phyloP scores from a whole-genome alignment of 2,329 filamentous ascomycete genomes.

The Colletotrichum sp. region DNA sequence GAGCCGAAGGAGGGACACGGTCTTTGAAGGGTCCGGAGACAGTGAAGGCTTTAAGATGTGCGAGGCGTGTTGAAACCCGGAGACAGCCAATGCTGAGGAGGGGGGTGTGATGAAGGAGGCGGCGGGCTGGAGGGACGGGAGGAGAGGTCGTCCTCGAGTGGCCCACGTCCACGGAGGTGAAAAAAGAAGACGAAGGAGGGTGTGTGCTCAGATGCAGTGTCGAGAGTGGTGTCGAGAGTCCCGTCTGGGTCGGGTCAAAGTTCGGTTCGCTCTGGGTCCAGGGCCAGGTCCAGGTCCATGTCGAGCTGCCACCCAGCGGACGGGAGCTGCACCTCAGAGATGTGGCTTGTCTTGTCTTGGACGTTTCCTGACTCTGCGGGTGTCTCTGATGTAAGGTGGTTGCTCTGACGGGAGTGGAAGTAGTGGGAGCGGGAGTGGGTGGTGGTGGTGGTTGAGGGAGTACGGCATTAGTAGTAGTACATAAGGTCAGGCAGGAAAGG shows the following conservation, averaged over 20 bases:
- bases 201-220: slow-evolving; percentile 11
- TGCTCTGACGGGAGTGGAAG: not conserved
- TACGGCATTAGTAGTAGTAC: not conserved
- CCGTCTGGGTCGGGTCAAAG: slow-evolving; percentile 8
- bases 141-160: not conserved
- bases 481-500: not conserved
- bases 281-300: slow-evolving; percentile 17
- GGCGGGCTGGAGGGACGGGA: not conserved
- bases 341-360: slow-evolving; percentile 5
- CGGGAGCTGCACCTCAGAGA: slow-evolving; percentile 8
- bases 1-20: slow-evolving; percentile 6
- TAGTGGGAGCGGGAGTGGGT: not conserved
- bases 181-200: not conserved
- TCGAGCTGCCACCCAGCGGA: slow-evolving; percentile 10
- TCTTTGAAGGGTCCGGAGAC: not conserved
- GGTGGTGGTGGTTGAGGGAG: not conserved
- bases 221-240: not conserved
- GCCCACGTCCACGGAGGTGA: not conserved
- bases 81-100: not conserved
- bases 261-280: not conserved
- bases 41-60: slow-evolving; percentile 14
- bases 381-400: not conserved
- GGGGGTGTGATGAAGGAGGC: not conserved
- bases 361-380: not conserved
- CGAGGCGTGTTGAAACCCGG: not conserved